These are phyloP conservation scores for Crithidia thermophila DNA, from an alignment of 208 protist species.

Conservation along the genomic window DNA sequence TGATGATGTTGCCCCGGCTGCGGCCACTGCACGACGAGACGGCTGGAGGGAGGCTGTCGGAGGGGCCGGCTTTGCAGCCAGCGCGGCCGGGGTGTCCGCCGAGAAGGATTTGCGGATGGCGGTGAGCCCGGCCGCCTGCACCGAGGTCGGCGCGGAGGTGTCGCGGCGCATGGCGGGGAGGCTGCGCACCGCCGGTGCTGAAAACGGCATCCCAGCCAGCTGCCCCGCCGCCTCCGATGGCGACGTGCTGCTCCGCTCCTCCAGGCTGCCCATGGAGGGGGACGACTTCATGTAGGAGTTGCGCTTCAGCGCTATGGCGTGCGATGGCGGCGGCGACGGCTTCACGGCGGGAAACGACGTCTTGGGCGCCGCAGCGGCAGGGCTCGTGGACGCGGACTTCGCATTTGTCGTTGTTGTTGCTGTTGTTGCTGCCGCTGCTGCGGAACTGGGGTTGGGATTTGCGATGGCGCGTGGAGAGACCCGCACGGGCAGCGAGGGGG, in stretches of 20 bases:
- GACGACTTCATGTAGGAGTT: not conserved
- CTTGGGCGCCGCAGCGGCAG: not conserved
- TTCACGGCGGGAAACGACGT: not conserved
- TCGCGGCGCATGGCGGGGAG: conserved; percentile 3
- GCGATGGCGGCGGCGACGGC: not conserved
- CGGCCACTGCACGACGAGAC: no score
- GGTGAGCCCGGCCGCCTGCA: not conserved
- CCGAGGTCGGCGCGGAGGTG: not conserved
- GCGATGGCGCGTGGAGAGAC: no score
- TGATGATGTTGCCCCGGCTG: no score
- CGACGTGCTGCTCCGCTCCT: not conserved
- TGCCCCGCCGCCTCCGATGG: no score
- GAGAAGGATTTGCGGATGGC: conserved; percentile 1
- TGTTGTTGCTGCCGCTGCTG: no score
- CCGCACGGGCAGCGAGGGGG: no score
- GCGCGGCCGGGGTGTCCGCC: not conserved
- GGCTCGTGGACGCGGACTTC: not conserved
- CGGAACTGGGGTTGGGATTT: no score
- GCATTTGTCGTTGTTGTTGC: not conserved
- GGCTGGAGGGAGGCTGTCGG: no score
- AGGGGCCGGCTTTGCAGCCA: not conserved
- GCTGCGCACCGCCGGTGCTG: conserved; percentile 1
- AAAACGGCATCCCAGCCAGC: conserved; percentile 5
- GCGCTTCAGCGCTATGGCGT: not conserved
- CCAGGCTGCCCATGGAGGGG: conserved; percentile 4